Conservation (phyloP, 345 rosid species). For the Eucalyptus globulus region DNA sequence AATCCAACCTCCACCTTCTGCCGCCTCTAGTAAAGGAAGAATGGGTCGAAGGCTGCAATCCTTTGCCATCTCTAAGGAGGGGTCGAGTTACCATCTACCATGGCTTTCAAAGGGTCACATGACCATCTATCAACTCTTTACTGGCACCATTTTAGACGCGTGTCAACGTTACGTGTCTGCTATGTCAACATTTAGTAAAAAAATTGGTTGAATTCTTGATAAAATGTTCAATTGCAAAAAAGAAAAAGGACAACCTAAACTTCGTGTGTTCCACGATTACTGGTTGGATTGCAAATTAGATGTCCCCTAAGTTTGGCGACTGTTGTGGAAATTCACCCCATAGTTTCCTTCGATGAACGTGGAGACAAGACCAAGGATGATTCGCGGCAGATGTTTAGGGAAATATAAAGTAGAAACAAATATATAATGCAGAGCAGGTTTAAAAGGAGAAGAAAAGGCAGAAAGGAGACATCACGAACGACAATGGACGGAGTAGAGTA, state of each 20-base stretch:
- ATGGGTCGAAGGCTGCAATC: not conserved
- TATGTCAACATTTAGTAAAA: not conserved
- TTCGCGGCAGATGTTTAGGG: not conserved
- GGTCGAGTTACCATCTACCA: not conserved
- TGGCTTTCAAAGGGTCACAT: not conserved
- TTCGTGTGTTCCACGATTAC: too few species aligned
- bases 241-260: too few species aligned
- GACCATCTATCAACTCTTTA: not conserved
- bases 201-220: not conserved
- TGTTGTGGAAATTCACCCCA: not conserved
- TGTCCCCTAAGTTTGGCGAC: not conserved
- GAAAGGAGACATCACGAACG: not conserved
- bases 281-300: not conserved
- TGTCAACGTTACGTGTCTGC: not conserved
- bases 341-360: not conserved
- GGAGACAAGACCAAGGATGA: not conserved
- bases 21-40: not conserved
- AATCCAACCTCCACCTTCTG: not conserved
- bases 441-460: not conserved
- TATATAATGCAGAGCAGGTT: not conserved
- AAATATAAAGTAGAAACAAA: not conserved
- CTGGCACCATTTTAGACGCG: not conserved
- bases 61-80: not conserved
- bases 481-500: not conserved
- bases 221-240: not conserved